Base-by-base conservation (phyloP, 768 basidiomycete genomes). In the Serendipita vermifera region DNA sequence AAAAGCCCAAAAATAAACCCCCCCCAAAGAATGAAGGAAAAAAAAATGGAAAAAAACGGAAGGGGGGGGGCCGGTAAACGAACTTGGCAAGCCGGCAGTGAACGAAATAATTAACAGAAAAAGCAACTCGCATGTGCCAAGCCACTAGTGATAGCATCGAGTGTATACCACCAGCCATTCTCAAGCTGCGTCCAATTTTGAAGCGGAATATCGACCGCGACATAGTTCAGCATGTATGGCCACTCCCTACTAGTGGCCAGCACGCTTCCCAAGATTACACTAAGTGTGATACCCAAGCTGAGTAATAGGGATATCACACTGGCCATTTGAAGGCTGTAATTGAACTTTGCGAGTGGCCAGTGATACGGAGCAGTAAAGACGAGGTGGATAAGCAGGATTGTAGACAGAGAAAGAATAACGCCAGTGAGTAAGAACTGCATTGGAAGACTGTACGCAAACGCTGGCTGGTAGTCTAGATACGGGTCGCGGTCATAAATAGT, bases 201-300 rank as follows among this genome's bases (percentile, higher is more conserved):
- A 15, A 81, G 81, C 3, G 88, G 87, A 0, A 92, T 80, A 59
- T 80, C 75, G 33, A 93, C 79, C 5, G 88, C 82, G 55, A 97
- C 76, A 64, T 96, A 99, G 63, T 83, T 85, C 36, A 97, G 80
- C 87, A 96, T 94, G 68, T 91, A 99, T 0, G 96, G 93, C 91
- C 91, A 96, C 38, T 72, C 71, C 60, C 78, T 73, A 62, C 85
- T 88, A 64, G 85, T 80, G 2, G 71, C 62, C 2, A 77, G 67
- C 1, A 82, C 72, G 0, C 77, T 71, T 1, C 76, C 71, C 4
- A 94, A 73, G 17, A 94, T 76, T 61, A 91, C 77, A 64, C 81
- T 78, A 43, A 93, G 73, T 1, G 85, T 88, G 6, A 87, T 85
- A 43, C 82, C 76, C 55, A 85, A 75, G 14, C 83, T 85, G 33